Conservation (phyloP, 2,329 filamentous ascomycete genomes). For the Colletotrichum cereale region DNA sequence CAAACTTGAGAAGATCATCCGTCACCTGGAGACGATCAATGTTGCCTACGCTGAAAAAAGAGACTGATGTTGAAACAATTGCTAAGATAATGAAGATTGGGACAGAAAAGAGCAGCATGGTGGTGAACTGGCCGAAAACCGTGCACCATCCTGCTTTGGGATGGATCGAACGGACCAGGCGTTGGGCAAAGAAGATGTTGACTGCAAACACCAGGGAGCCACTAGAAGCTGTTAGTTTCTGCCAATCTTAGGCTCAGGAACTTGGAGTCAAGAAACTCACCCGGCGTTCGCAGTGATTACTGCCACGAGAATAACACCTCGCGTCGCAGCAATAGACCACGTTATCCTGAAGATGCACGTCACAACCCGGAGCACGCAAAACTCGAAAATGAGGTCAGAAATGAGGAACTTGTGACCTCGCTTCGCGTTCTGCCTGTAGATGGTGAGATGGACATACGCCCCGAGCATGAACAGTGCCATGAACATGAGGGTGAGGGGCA, state of each 20-base stretch:
- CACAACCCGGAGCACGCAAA: slow-evolving; percentile 51
- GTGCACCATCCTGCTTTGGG: slow-evolving; percentile 52
- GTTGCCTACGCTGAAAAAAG: slow-evolving; percentile 44
- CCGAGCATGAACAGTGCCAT: slow-evolving; percentile 44
- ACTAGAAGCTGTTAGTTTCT: slow-evolving; percentile 37
- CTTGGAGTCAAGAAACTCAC: slow-evolving; percentile 34
- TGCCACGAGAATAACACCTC: slow-evolving; percentile 50
- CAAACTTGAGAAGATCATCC: slow-evolving; percentile 41
- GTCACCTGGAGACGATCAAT: slow-evolving; percentile 31
- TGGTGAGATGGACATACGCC: slow-evolving; percentile 44
- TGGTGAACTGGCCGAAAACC: slow-evolving; percentile 43
- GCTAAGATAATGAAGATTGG: slow-evolving; percentile 49
- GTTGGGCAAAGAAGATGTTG: slow-evolving; percentile 55
- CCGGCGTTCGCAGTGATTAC: slow-evolving; percentile 53
- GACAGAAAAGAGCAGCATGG: slow-evolving; percentile 46
- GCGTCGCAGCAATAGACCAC: slow-evolving; percentile 47
- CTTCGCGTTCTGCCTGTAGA: slow-evolving; percentile 47
- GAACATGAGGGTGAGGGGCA: slow-evolving; percentile 45
- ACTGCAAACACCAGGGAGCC: slow-evolving; percentile 51
- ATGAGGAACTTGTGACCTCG: slow-evolving; percentile 54
- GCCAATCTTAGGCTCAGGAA: background rate
- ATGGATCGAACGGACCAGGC: slow-evolving; percentile 53
- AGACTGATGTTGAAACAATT: slow-evolving; percentile 46
- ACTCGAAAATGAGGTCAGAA: slow-evolving; percentile 52
- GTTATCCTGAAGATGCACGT: slow-evolving; percentile 53